Percentiles rank a stretch among this genome's conserved stretches.
phyloP scores from a whole-genome alignment of 2,329 filamentous ascomycete genomes.

The Thelonectria discophora region DNA sequence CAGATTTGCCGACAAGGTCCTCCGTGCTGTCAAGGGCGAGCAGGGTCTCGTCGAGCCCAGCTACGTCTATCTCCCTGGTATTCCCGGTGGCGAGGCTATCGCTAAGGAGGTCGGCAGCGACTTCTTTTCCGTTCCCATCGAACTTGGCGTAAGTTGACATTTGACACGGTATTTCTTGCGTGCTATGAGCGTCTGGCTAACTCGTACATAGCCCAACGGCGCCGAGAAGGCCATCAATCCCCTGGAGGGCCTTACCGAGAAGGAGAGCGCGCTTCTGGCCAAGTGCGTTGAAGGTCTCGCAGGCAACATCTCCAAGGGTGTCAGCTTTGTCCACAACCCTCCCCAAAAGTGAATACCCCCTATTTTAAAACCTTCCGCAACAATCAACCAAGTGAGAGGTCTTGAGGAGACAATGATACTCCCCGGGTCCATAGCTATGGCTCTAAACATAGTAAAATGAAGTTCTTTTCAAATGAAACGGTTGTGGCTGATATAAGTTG shows the following conservation, averaged over 20 bases:
- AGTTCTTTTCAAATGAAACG: constrained; percentile 37
- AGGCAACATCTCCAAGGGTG: constrained; percentile 93
- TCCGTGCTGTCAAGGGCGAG: constrained; percentile 88
- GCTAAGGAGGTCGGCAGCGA: constrained; percentile 84
- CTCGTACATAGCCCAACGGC: constrained; percentile 72
- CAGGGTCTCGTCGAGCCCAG: constrained; percentile 94
- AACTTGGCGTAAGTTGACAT: constrained; percentile 82
- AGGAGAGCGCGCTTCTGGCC: constrained; percentile 88
- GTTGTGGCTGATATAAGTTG: constrained; percentile 48
- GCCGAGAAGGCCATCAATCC: constrained; percentile 87
- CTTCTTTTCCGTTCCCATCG: constrained; percentile 95
- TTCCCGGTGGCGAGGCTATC: constrained; percentile 87
- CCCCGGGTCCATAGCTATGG: constrained; percentile 47
- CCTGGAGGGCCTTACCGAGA: constrained; percentile 77
- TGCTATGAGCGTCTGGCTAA: constrained; percentile 42
- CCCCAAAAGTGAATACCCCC: constrained; percentile 79
- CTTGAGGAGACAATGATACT: constrained; percentile 41
- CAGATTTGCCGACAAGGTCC: constrained; percentile 92
- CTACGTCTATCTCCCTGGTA: constrained; percentile 92
- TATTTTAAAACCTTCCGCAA: constrained; percentile 30
- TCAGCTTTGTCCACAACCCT: constrained; percentile 87
- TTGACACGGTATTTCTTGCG: constrained; percentile 10
- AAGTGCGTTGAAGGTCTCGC: constrained; percentile 80
- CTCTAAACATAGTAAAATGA: constrained; percentile 50
- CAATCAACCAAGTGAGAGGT: constrained; percentile 41